Evolutionary conservation across 2,329 filamentous ascomycete species (phyloP), one percentile per base, ranked within the genome.

Genomic region (Epicoccum nigrum): DNA sequence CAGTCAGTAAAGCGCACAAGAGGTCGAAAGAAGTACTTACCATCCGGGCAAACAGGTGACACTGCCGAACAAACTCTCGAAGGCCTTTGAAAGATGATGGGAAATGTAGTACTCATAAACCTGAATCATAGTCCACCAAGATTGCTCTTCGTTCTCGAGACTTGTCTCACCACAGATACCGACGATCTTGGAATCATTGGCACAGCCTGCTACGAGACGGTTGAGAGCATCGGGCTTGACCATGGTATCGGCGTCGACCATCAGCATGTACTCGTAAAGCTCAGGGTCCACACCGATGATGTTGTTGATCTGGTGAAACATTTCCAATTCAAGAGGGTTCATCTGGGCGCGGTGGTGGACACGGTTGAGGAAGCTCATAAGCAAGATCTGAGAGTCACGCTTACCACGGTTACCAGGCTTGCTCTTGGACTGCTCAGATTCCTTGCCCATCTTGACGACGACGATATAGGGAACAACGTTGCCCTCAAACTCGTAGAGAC

Each of bases 61-160:
- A 74, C 91, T 96, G 70, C 92, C 94, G 69, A 99, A 99, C 54
- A 99, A 84, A 54, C 92, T 97, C 74, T 99, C 94, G 70, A 99
- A 99, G 56, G 94, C 91, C 79, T 99, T 99, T 45, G 94, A 82
- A 72, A 99, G 79, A 76, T 99, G 89, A 81, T 99, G 94, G 23
- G 94, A 97, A 70, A 99, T 99, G 74, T 92, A 99, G 80, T 99
- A 99, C 74, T 99, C 94, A 77, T 99, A 99, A 59, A 99, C 94
- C 74, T 99, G 94, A 68, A 99, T 99, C 94, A 99, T 99, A 11
- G 94, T 99, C 90, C 91, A 96, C 92, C 92, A 97, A 66, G 87
- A 92, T 61, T 87, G 84, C 65, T 97, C 91, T 73, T 97, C 93
- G 67, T 99, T 99, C 72, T 97, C 90, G 67, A 99, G 81, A 74